Base-by-base conservation (phyloP, 139 green algal species). In the Chlorella sp. region DNA sequence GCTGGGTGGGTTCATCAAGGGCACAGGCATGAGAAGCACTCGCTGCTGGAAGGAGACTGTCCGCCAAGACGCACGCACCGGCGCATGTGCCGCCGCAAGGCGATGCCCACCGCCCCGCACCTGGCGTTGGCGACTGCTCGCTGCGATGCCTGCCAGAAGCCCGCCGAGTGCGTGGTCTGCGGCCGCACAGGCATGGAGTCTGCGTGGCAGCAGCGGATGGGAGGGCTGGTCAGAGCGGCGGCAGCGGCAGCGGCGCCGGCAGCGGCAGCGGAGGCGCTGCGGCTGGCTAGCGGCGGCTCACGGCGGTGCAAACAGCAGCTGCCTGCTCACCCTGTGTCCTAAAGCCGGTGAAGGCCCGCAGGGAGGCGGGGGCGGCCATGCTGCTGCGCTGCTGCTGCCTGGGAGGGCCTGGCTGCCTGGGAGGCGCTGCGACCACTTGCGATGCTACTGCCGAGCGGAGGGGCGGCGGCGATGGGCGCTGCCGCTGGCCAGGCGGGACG, bases 101-200 rank as follows among this genome's bases (percentile, higher is more conserved):
- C n/a, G n/a, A n/a, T 21, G 51, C 51, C 63, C 63, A 28, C 63
- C 18, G 16, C 26, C 34, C 21, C 41, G 47, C 67, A 70, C 68
- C 80, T 60, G 34, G 56, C 81, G 38, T 41, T 76, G 39, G 76
- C 62, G 51, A 85, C 62, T 28, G 76, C 71, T 72, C 65, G 76
- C 71, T 88, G 84, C 68, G 84, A 70, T 3, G 84, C 74, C 74
- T 78, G 74, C 84, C 71, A 83, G 84, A 88, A 88, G 63, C 84
- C 84, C 28, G 74, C 47, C n/a, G 74, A 79, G 84, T 88, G 84
- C 20, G 20, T 84, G 1, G 74, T 79, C 72, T 84, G 74, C 55
- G 64, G 39, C 57, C 74, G 60, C 30, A 81, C 80, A 3, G 84
- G 84, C 62, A 84, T 68, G 68, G 74, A 76, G 47, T 74, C 84